Evolutionary conservation across 1,284 basidiomycete genomes (phyloP).

Genomic region (Leccinum subatratum): DNA sequence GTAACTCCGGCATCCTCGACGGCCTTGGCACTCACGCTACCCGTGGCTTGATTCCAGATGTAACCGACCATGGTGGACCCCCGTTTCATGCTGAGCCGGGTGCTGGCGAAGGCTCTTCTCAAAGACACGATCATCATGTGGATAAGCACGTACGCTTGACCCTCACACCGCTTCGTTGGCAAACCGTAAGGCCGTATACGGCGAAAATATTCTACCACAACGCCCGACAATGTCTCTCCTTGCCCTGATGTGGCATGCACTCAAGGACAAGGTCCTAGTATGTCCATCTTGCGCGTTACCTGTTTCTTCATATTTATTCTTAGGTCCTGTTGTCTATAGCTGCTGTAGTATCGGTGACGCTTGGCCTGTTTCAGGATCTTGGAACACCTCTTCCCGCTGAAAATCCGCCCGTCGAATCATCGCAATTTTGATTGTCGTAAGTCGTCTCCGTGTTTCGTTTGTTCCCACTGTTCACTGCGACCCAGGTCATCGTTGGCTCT

Average conservation of each 20-base stretch:
- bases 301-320: conserved; percentile 9
- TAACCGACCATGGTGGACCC: conserved; percentile 1
- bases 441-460: conserved; percentile 25
- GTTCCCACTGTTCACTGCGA: conserved; percentile 6
- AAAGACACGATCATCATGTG: conserved; percentile 37
- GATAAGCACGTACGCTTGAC: conserved; percentile 9
- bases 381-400: conserved; percentile 60
- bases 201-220: conserved; percentile 76
- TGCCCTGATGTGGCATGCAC: conserved; percentile 87
- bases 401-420: conserved; percentile 79
- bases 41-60: conserved; percentile 43
- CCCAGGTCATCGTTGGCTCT: conserved; percentile 77
- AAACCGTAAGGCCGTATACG: conserved; percentile 73
- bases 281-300: conserved; percentile 29
- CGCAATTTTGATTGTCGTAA: conserved; percentile 78
- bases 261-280: conserved; percentile 94
- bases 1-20: conserved; percentile 61
- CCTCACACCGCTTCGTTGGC: conserved; percentile 56
- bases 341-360: conserved; percentile 87
- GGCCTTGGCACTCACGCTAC: conserved; percentile 72
- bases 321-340: conserved; percentile 87
- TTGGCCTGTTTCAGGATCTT: conserved; percentile 92
- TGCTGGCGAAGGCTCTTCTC: conserved; percentile 36
- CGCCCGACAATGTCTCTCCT: conserved; percentile 78
- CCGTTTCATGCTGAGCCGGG: conserved; percentile 27